Percentiles rank a stretch among this genome's conserved stretches.
These are phyloP conservation scores for Schwanniomyces vanrijiae DNA, from an alignment of 805 yeast genomes.

Conservation along the genomic window DNA sequence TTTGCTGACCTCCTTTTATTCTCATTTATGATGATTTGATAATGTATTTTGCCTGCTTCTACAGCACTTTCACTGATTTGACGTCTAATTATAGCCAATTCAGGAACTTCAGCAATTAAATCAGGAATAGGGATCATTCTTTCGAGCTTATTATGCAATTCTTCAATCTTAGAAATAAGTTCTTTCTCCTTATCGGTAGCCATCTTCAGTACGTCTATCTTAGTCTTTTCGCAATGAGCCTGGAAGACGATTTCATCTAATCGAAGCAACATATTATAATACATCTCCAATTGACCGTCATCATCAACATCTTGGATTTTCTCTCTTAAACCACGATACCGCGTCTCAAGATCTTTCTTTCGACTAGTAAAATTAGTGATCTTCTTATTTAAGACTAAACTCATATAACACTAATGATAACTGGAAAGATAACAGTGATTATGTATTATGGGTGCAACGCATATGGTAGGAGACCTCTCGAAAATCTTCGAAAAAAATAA, in stretches of 20 bases:
- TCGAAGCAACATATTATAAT: constrained; percentile 17
- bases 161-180: constrained; percentile 15
- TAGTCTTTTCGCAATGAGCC: constrained; percentile 22
- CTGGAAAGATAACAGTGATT: background rate
- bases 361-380: constrained; percentile 16
- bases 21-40: constrained; percentile 8
- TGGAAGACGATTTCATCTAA: constrained; percentile 28
- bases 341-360: constrained; percentile 11
- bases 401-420: constrained; percentile 6
- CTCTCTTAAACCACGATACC: constrained; percentile 13
- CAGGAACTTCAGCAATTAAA: constrained; percentile 18
- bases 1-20: background rate
- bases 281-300: constrained; percentile 9
- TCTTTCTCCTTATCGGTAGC: constrained; percentile 5
- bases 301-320: constrained; percentile 6
- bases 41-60: constrained; percentile 30
- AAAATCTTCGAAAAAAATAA: background rate
- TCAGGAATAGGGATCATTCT: constrained; percentile 21
- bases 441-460: constrained; percentile 4
- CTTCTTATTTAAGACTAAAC: constrained; percentile 15
- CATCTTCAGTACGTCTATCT: constrained; percentile 19
- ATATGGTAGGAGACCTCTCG: constrained; percentile 6
- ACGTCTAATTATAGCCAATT: constrained; percentile 27
- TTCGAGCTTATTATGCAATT: constrained; percentile 17
- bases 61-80: constrained; percentile 28